phyloP scores from a whole-genome alignment of 2,329 filamentous ascomycete species.

The Chaetomium sp. region DNA sequence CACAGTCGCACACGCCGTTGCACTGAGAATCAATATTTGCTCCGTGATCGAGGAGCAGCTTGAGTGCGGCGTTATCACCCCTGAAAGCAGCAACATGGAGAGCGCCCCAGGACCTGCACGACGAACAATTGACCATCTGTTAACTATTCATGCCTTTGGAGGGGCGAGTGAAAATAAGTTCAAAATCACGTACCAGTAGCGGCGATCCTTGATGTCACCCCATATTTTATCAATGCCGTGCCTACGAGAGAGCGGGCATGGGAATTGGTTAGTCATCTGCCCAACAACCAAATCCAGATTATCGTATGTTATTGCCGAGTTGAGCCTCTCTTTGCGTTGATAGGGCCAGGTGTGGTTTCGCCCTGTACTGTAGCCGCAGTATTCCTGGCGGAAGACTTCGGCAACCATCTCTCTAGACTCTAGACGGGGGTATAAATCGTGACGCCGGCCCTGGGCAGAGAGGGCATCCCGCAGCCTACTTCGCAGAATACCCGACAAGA shows the following conservation, averaged over 20 bases:
- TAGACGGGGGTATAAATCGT: neutral
- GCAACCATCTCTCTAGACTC: neutral
- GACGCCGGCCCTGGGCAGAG: neutral
- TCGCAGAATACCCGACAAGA: neutral
- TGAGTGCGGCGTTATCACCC: neutral
- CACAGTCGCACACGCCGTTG: neutral
- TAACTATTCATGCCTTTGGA: no score
- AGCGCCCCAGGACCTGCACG: neutral
- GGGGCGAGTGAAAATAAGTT: neutral
- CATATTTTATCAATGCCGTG: neutral
- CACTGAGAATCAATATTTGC: neutral
- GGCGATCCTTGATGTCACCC: neutral
- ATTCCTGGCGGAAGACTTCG: neutral
- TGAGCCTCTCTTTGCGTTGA: no score
- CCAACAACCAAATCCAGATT: no score
- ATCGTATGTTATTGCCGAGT: no score
- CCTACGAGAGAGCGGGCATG: neutral
- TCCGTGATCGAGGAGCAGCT: constrained; percentile 1
- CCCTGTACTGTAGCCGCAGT: neutral
- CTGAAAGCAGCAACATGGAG: neutral
- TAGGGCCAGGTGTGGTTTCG: no score
- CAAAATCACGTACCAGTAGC: neutral
- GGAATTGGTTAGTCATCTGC: no score
- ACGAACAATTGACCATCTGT: no score
- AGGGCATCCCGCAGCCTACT: neutral